These are phyloP conservation scores for Cryphonectria japonica DNA, from an alignment of 2,329 filamentous ascomycete genomes.

Conservation along the genomic window DNA sequence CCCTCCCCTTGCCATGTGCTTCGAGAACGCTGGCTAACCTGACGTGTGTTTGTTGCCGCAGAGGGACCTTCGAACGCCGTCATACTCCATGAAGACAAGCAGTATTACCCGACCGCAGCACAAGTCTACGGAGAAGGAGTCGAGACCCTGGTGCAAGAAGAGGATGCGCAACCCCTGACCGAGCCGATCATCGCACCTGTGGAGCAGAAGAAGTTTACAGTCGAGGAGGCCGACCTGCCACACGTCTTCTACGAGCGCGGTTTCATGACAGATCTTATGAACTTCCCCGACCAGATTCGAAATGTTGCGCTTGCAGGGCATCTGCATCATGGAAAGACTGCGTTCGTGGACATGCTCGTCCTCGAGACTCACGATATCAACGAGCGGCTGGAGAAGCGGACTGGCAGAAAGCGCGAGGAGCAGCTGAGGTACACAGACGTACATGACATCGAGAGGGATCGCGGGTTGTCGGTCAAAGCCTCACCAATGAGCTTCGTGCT, in stretches of 20 bases:
- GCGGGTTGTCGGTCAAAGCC: slow-evolving; percentile 89
- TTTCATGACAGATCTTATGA: slow-evolving; percentile 96
- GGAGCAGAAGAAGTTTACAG: slow-evolving; percentile 92
- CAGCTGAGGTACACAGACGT: slow-evolving; percentile 94
- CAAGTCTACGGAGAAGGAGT: slow-evolving; percentile 95
- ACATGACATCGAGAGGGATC: slow-evolving; percentile 84
- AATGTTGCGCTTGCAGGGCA: slow-evolving; percentile 93
- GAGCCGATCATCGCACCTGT: slow-evolving; percentile 94
- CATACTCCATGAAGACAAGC: slow-evolving; percentile 98
- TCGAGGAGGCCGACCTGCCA: slow-evolving; percentile 89
- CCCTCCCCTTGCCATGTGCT: neutral
- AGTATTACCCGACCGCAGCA: slow-evolving; percentile 97
- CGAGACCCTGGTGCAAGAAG: slow-evolving; percentile 94
- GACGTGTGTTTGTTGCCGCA: slow-evolving; percentile 39
- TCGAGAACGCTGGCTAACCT: slow-evolving; percentile 22
- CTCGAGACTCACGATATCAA: slow-evolving; percentile 90
- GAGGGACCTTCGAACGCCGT: slow-evolving; percentile 93
- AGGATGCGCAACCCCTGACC: slow-evolving; percentile 90
- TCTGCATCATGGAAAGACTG: slow-evolving; percentile 96
- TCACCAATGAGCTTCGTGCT: slow-evolving; percentile 93
- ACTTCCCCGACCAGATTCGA: slow-evolving; percentile 90
- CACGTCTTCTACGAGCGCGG: slow-evolving; percentile 84
- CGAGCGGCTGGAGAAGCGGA: slow-evolving; percentile 77
- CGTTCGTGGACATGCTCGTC: slow-evolving; percentile 98
- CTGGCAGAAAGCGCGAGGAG: slow-evolving; percentile 81